A percentile compares a stretch with the other conserved stretches of the same genome.
phyloP scores from a whole-genome alignment of 108 stramenopile genomes.

The Nitzschia inconspicua region DNA sequence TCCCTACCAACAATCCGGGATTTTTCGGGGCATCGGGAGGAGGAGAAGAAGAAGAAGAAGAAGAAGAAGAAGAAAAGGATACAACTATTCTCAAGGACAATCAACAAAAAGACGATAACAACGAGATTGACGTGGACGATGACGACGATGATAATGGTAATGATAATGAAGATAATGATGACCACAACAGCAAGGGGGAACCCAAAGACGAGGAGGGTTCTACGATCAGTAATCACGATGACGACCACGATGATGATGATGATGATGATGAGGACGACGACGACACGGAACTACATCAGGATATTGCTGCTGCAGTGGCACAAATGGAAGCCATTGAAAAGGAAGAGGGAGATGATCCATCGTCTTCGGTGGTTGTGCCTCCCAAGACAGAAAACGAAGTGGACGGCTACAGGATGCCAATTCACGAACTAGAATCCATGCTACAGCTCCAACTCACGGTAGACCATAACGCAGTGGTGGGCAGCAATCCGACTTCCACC shows the following conservation, averaged over 20 bases:
- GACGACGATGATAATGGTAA: slow-evolving; percentile 16
- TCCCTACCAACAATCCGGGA: slow-evolving; percentile 4
- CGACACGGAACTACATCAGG: slow-evolving; percentile 9
- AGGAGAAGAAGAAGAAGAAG: not conserved
- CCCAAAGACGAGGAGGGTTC: slow-evolving; percentile 21
- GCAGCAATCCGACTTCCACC: too few relatives aligned
- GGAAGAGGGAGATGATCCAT: slow-evolving; percentile 5
- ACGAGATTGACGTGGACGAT: slow-evolving; percentile 21
- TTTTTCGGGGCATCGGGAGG: not conserved
- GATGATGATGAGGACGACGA: slow-evolving; percentile 10
- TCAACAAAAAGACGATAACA: slow-evolving; percentile 4
- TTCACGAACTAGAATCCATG: slow-evolving; percentile 48
- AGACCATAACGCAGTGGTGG: not conserved
- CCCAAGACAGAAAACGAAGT: slow-evolving; percentile 74
- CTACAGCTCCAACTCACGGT: slow-evolving; percentile 36
- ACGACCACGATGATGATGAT: slow-evolving; percentile 7
- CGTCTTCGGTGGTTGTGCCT: not conserved
- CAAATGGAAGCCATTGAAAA: slow-evolving; percentile 43
- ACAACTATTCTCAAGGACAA: not conserved
- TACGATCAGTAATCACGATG: not conserved
- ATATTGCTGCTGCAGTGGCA: slow-evolving; percentile 38
- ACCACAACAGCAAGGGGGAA: slow-evolving; percentile 24
- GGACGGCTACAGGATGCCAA: slow-evolving; percentile 60
- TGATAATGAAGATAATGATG: slow-evolving; percentile 6
- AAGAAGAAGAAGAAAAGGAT: not conserved